Evolutionary conservation across 176 grass and related monocot species (phyloP).

Genomic region (Aegilops umbellulata): DNA sequence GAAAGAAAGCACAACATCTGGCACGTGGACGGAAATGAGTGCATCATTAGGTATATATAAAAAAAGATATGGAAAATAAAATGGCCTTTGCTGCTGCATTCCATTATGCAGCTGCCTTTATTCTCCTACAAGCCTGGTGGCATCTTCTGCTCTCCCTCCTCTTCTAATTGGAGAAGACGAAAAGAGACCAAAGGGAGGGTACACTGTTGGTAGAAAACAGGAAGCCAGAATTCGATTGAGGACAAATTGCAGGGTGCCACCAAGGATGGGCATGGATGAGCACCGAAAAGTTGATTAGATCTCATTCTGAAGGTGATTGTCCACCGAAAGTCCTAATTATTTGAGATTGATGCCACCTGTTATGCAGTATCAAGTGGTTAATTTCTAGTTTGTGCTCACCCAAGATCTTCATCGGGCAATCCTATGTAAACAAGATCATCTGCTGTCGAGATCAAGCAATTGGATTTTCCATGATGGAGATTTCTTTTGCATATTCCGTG

Average conservation of each 20-base stretch:
- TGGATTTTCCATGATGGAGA: not conserved
- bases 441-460: not conserved
- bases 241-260: not conserved
- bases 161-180: not conserved
- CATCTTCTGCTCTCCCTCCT: not conserved
- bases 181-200: not conserved
- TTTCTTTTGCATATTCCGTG: not conserved
- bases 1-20: not conserved
- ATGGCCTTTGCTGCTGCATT: not conserved
- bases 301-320: not conserved
- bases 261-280: not conserved
- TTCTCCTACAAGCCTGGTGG: not conserved
- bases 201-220: not conserved
- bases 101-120: not conserved
- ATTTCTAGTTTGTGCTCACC: not conserved
- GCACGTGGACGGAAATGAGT: not conserved
- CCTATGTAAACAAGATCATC: not conserved
- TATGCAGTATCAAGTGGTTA: not conserved
- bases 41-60: not conserved
- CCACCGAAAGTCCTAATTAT: conserved; percentile 24
- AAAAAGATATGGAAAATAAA: not conserved
- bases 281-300: not conserved
- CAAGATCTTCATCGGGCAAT: not conserved
- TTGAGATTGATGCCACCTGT: not conserved
- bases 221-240: not conserved